Evolutionary conservation across 1,284 basidiomycete species (phyloP).

Genomic region (Ustilago loliicola): DNA sequence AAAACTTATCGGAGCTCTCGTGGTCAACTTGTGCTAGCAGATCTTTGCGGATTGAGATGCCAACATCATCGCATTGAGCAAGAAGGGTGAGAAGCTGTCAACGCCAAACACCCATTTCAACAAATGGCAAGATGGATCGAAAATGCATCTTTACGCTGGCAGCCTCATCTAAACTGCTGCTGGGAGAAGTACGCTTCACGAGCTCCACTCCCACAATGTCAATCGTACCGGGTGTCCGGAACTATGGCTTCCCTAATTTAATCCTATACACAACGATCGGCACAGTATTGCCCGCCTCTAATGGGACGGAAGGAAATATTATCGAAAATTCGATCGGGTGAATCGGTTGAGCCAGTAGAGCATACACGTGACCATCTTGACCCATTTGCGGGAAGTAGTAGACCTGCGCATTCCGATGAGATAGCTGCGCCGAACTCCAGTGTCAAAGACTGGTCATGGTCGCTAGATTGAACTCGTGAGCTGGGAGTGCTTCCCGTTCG

Average conservation of each 20-base stretch:
- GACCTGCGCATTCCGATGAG: background rate
- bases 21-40: too few relatives aligned
- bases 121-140: background rate
- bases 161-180: background rate
- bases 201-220: slow-evolving; percentile 7
- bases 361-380: background rate
- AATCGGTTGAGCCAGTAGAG: background rate
- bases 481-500: background rate
- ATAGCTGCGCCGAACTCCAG: background rate
- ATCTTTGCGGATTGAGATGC: too few relatives aligned
- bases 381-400: background rate
- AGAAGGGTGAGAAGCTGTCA: background rate
- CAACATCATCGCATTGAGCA: background rate
- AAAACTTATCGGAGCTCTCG: too few relatives aligned
- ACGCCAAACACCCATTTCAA: background rate
- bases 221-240: background rate
- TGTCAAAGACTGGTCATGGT: background rate
- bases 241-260: background rate
- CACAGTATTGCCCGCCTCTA: background rate
- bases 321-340: background rate
- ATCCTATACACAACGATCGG: background rate
- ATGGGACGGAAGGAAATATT: background rate
- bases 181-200: background rate
- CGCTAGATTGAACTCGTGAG: background rate
- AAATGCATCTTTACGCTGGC: background rate